These are phyloP conservation scores for Anthracocystis setariae DNA, from an alignment of 1,284 basidiomycete species.

Conservation along the genomic window DNA sequence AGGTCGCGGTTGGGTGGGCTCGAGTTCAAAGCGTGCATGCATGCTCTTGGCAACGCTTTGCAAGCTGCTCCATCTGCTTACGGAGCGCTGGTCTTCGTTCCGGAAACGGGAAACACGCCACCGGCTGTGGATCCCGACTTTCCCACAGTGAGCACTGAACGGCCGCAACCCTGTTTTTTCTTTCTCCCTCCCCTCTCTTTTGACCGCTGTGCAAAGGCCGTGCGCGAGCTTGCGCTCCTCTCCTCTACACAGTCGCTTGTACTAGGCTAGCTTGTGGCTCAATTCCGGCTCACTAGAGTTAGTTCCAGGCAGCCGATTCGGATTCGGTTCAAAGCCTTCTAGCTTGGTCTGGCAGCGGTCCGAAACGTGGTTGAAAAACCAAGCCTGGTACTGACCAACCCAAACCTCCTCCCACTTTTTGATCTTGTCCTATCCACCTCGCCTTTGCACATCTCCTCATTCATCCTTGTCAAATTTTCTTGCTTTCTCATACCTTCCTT, in stretches of 20 bases:
- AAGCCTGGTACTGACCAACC: slow-evolving; percentile 3
- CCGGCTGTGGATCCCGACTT: slow-evolving; percentile 19
- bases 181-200: no score
- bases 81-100: neutral
- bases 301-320: no score
- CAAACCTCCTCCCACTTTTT: slow-evolving; percentile 5
- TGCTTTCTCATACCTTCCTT: neutral
- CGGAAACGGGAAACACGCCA: slow-evolving; percentile 7
- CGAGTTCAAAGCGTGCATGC: neutral
- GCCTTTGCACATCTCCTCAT: neutral
- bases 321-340: neutral
- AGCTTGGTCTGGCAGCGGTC: no score
- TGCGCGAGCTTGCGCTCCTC: no score
- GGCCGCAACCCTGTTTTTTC: neutral
- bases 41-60: slow-evolving; percentile 7
- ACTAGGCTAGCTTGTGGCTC: neutral
- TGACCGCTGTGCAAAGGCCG: neutral
- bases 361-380: no score
- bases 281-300: neutral
- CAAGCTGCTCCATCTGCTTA: neutral
- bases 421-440: neutral
- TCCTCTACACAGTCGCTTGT: neutral
- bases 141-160: slow-evolving; percentile 15
- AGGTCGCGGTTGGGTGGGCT: slow-evolving; percentile 31
- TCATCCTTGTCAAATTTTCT: neutral